These are phyloP conservation scores for Arachis stenosperma DNA, from an alignment of 306 rosid genomes.

Conservation along the genomic window DNA sequence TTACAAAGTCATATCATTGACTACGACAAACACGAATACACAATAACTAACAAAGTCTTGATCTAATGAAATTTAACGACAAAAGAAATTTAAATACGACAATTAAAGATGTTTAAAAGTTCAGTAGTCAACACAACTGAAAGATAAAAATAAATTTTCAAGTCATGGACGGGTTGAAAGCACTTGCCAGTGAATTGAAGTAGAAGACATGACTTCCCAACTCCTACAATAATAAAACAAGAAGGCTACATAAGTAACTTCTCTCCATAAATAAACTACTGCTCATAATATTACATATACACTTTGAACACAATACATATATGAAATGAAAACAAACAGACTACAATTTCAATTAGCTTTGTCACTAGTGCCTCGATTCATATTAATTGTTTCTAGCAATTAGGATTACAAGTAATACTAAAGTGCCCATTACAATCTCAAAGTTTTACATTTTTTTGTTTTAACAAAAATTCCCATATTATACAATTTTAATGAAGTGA, in stretches of 20 bases:
- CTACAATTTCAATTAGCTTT: background rate
- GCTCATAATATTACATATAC: background rate
- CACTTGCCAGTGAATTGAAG: too few relatives aligned
- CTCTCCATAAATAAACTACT: background rate
- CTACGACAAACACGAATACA: background rate
- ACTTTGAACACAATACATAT: background rate
- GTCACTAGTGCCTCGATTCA: background rate
- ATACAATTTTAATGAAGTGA: background rate
- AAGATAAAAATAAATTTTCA: too few relatives aligned
- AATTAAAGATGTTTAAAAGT: too few relatives aligned
- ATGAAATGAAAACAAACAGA: conserved; percentile 2
- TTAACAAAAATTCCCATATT: background rate
- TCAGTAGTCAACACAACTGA: too few relatives aligned
- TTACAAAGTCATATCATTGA: too few relatives aligned
- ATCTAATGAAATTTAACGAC: too few relatives aligned
- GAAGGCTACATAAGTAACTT: background rate
- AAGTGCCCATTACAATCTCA: background rate
- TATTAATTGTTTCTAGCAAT: background rate
- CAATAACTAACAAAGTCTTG: too few relatives aligned
- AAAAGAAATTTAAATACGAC: too few relatives aligned
- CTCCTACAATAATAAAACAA: too few relatives aligned
- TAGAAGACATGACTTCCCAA: too few relatives aligned
- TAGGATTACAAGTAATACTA: background rate
- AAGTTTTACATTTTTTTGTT: background rate
- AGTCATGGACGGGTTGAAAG: too few relatives aligned